These are phyloP conservation scores for Xenoacremonium recifei DNA, from an alignment of 2,329 filamentous ascomycete genomes.

Conservation along the genomic window DNA sequence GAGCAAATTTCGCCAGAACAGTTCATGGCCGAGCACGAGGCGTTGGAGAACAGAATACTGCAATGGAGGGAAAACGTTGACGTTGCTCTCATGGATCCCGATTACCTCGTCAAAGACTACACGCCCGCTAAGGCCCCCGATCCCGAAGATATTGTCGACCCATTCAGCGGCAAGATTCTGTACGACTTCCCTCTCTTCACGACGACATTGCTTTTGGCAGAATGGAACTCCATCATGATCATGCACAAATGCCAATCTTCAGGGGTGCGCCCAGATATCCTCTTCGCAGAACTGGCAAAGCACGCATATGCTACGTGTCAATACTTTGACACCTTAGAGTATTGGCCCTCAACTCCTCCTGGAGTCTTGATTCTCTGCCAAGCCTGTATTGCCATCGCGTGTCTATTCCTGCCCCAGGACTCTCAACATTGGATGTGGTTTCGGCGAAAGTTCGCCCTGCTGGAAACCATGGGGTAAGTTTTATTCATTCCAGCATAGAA, in stretches of 20 bases:
- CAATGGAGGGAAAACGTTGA: slow-evolving; percentile 59
- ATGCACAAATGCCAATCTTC: slow-evolving; percentile 78
- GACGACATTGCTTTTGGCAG: slow-evolving; percentile 71
- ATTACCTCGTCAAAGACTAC: slow-evolving; percentile 64
- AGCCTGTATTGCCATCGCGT: slow-evolving; percentile 71
- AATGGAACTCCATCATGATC: slow-evolving; percentile 75
- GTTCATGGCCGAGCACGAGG: slow-evolving; percentile 62
- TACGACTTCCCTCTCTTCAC: slow-evolving; percentile 70
- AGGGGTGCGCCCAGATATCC: slow-evolving; percentile 49
- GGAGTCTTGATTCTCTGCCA: slow-evolving; percentile 73
- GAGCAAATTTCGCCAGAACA: slow-evolving; percentile 62
- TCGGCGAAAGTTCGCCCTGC: slow-evolving; percentile 71
- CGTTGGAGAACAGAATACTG: slow-evolving; percentile 46
- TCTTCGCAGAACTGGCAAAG: slow-evolving; percentile 53
- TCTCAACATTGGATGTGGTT: slow-evolving; percentile 73
- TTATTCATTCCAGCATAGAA: not conserved
- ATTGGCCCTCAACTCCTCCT: slow-evolving; percentile 67
- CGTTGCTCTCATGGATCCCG: slow-evolving; percentile 58
- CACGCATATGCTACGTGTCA: slow-evolving; percentile 72
- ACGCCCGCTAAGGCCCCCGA: slow-evolving; percentile 49
- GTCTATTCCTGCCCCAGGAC: slow-evolving; percentile 78
- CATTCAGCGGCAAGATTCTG: slow-evolving; percentile 67
- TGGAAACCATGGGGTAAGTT: slow-evolving; percentile 76
- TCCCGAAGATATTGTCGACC: slow-evolving; percentile 69
- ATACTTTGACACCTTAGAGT: slow-evolving; percentile 75